Percentiles rank a stretch among this genome's conserved stretches.
Evolutionary conservation across 345 rosid species (phyloP).

Genomic region (Linum usitatissimum): DNA sequence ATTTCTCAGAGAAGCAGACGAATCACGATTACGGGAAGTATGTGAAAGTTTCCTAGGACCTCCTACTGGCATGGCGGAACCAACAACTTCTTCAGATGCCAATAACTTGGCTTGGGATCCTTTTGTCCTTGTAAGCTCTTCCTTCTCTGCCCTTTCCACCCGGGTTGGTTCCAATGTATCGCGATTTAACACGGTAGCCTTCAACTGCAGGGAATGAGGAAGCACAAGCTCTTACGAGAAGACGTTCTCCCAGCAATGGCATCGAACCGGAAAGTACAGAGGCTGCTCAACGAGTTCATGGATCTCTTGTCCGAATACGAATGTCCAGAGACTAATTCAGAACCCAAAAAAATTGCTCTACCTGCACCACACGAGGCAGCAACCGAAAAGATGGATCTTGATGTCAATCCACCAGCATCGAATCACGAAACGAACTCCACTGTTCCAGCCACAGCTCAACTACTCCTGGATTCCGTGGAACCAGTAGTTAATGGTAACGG

Average conservation of each 20-base stretch:
- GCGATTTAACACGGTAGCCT: no score
- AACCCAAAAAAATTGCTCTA: conserved; percentile 14
- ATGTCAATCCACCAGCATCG: conserved; percentile 11
- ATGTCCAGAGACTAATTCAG: conserved; percentile 25
- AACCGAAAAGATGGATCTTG: conserved; percentile 20
- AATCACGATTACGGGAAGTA: conserved; percentile 86
- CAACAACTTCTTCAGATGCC: conserved; percentile 32
- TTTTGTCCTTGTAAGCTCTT: conserved; percentile 56
- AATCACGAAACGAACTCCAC: conserved; percentile 12
- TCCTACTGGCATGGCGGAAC: conserved; percentile 76
- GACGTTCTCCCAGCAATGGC: conserved; percentile 98
- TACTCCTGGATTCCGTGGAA: neutral
- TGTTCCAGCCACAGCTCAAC: conserved; percentile 10
- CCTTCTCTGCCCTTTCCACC: neutral
- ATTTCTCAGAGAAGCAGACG: conserved; percentile 80
- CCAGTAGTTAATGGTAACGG: conserved; percentile 13
- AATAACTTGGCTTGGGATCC: conserved; percentile 77
- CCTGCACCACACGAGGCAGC: conserved; percentile 12
- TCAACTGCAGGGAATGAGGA: conserved; percentile 66
- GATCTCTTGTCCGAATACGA: conserved; percentile 88
- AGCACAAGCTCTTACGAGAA: conserved; percentile 75
- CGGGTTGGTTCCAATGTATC: no score
- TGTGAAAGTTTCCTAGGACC: conserved; percentile 96
- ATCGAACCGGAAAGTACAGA: conserved; percentile 90
- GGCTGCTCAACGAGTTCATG: conserved; percentile 85